Conservation (phyloP, 768 basidiomycete genomes). For the Podaxis sp. region DNA sequence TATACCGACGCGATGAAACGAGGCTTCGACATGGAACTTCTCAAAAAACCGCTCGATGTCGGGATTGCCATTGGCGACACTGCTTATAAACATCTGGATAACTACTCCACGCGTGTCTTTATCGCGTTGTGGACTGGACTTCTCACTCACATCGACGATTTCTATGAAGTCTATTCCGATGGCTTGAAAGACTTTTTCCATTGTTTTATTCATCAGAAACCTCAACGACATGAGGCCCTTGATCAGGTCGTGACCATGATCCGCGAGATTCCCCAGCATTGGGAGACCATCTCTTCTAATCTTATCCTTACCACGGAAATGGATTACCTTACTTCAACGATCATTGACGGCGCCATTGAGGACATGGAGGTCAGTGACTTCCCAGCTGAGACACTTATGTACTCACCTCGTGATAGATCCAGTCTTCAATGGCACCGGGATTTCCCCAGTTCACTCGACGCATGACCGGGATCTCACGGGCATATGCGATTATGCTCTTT, state of each 20-base stretch:
- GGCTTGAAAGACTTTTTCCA: background rate
- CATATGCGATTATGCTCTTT: background rate
- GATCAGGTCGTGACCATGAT: background rate
- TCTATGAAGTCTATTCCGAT: background rate
- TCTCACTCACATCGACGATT: background rate
- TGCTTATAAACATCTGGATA: too few relatives aligned
- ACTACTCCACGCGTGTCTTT: background rate
- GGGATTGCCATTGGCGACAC: background rate
- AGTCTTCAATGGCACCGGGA: background rate
- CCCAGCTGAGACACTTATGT: background rate
- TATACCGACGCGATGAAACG: background rate
- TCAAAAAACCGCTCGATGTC: background rate
- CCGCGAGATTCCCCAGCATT: background rate
- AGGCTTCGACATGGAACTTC: background rate
- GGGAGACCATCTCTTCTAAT: background rate
- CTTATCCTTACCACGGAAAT: background rate
- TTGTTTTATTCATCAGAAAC: background rate
- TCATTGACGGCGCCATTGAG: background rate
- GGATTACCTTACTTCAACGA: background rate
- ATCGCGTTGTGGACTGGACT: background rate
- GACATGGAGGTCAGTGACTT: background rate
- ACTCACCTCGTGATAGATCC: background rate
- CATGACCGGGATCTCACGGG: background rate
- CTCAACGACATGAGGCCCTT: background rate
- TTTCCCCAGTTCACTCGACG: background rate